A percentile compares a stretch with the other conserved stretches of the same genome.
phyloP scores from a whole-genome alignment of 164 flowering plant genomes.

The Sextonia rubra region DNA sequence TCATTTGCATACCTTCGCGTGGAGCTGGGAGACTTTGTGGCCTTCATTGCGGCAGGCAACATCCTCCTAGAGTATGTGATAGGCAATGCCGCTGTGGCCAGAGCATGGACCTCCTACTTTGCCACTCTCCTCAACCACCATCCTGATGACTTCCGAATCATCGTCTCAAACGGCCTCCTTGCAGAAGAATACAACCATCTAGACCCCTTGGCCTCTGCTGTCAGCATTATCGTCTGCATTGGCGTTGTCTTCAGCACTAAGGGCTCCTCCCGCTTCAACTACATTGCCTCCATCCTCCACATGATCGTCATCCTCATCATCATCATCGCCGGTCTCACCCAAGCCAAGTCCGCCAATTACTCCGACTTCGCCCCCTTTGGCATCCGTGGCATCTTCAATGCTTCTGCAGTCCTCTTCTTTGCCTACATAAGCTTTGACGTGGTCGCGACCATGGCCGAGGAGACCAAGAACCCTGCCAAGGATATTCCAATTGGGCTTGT shows the following conservation, averaged over 20 bases:
- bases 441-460: slow-evolving; percentile 69
- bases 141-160: slow-evolving; percentile 21
- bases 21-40: slow-evolving; percentile 76
- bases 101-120: slow-evolving; percentile 74
- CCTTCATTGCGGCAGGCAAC: slow-evolving; percentile 75
- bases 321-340: slow-evolving; percentile 43
- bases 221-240: slow-evolving; percentile 22
- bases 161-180: slow-evolving; percentile 16
- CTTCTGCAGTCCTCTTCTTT: slow-evolving; percentile 61
- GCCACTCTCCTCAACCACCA: slow-evolving; percentile 49
- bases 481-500: slow-evolving; percentile 70
- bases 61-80: slow-evolving; percentile 59
- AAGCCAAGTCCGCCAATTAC: slow-evolving; percentile 38
- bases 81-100: slow-evolving; percentile 56
- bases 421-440: slow-evolving; percentile 63
- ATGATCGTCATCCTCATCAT: slow-evolving; percentile 41
- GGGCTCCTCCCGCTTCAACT: slow-evolving; percentile 53
- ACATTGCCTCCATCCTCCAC: slow-evolving; percentile 43
- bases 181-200: slow-evolving; percentile 37
- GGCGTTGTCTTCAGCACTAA: slow-evolving; percentile 39
- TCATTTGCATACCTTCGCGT: slow-evolving; percentile 73
- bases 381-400: slow-evolving; percentile 46
- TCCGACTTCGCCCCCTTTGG: slow-evolving; percentile 42
- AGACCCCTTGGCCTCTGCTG: slow-evolving; percentile 55
- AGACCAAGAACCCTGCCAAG: slow-evolving; percentile 52